Evolutionary conservation across 2,329 filamentous ascomycete genomes (phyloP).

Genomic region (Massarina eburnea): DNA sequence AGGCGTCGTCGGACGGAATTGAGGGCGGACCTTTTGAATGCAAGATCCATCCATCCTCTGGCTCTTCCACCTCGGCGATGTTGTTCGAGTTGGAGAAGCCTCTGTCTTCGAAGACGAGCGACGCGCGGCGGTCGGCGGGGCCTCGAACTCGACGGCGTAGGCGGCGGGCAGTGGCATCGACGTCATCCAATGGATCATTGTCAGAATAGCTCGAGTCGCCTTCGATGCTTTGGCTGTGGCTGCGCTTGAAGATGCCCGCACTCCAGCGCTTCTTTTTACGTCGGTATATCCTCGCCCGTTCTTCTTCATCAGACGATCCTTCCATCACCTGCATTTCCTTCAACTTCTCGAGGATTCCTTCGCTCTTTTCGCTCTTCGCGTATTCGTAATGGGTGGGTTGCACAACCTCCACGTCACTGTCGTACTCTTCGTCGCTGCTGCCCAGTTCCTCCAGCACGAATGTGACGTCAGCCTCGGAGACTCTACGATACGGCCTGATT

Average conservation of each 20-base stretch:
- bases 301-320: slow-evolving; percentile 37
- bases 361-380: slow-evolving; percentile 39
- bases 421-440: slow-evolving; percentile 40
- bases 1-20: slow-evolving; percentile 42
- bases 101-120: slow-evolving; percentile 43
- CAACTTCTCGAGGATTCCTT: slow-evolving; percentile 34
- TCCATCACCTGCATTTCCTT: slow-evolving; percentile 38
- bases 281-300: slow-evolving; percentile 30
- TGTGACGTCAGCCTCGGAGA: slow-evolving; percentile 28
- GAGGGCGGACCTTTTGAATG: slow-evolving; percentile 39
- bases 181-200: slow-evolving; percentile 44
- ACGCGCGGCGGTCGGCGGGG: slow-evolving; percentile 38
- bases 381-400: slow-evolving; percentile 49
- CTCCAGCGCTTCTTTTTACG: slow-evolving; percentile 47
- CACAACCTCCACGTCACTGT: slow-evolving; percentile 47
- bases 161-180: slow-evolving; percentile 43
- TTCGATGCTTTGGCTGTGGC: slow-evolving; percentile 49
- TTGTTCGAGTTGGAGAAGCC: slow-evolving; percentile 40
- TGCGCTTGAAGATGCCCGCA: slow-evolving; percentile 48
- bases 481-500: slow-evolving; percentile 22
- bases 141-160: slow-evolving; percentile 47
- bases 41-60: slow-evolving; percentile 32
- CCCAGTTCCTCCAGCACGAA: slow-evolving; percentile 49
- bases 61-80: slow-evolving; percentile 43
- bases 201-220: slow-evolving; percentile 48